phyloP scores from a whole-genome alignment of 2,329 filamentous ascomycete genomes.

The Pestalotiopsis sp. region DNA sequence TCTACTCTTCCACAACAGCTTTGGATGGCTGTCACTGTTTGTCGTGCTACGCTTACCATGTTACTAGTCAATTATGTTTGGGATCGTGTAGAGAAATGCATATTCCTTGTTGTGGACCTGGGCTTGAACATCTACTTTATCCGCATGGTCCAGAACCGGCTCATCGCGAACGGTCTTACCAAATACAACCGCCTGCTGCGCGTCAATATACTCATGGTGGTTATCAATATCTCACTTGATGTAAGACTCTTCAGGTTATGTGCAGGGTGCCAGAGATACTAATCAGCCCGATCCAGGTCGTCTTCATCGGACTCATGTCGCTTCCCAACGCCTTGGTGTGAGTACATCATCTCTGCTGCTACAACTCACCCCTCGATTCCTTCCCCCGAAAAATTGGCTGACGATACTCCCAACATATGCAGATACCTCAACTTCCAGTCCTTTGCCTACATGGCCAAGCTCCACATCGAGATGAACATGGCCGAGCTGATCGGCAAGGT shows the following conservation, averaged over 20 bases:
- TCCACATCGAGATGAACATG: conserved; percentile 48
- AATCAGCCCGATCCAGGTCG: background rate
- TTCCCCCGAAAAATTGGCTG: too few relatives aligned
- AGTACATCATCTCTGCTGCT: background rate
- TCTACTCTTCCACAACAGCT: too few relatives aligned
- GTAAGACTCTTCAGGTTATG: background rate
- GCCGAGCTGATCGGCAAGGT: conserved; percentile 41
- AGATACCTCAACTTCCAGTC: conserved; percentile 44
- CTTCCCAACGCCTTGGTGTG: conserved; percentile 39
- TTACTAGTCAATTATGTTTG: conserved; percentile 38
- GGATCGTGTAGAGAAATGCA: conserved; percentile 46
- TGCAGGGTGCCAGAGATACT: background rate
- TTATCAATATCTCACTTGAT: conserved; percentile 41
- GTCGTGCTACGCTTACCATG: background rate
- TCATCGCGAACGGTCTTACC: conserved; percentile 41
- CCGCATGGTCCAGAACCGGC: conserved; percentile 34
- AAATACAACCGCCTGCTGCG: conserved; percentile 42
- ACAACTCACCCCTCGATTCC: background rate
- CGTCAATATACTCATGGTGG: conserved; percentile 42
- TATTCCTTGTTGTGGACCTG: conserved; percentile 43
- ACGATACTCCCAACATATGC: background rate
- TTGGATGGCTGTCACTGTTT: background rate
- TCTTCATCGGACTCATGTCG: conserved; percentile 38
- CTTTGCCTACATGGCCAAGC: conserved; percentile 43
- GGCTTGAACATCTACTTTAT: conserved; percentile 45